A percentile compares a stretch with the other conserved stretches of the same genome.
These are phyloP conservation scores for Skeletonema marinoi DNA, from an alignment of 108 stramenopile species.

Conservation along the genomic window DNA sequence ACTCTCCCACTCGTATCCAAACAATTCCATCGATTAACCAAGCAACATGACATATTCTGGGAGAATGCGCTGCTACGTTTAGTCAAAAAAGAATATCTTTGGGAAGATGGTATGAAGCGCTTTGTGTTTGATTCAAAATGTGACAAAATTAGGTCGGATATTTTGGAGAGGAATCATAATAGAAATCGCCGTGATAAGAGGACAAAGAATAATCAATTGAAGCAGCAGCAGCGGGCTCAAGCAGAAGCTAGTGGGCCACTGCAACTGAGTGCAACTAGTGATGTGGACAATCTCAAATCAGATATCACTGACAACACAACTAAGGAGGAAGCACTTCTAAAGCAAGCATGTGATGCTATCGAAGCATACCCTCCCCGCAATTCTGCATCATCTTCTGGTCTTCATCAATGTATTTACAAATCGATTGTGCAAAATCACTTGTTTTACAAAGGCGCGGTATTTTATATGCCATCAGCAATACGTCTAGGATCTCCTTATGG, in stretches of 20 bases:
- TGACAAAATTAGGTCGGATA: slow-evolving; percentile 23
- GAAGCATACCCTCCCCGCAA: slow-evolving; percentile 25
- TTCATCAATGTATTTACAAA: slow-evolving; percentile 59
- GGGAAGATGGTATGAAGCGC: slow-evolving; percentile 53
- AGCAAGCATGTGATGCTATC: slow-evolving; percentile 36
- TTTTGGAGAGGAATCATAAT: slow-evolving; percentile 5
- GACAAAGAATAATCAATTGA: slow-evolving; percentile 16
- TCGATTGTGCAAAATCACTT: slow-evolving; percentile 53
- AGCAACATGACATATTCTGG: slow-evolving; percentile 56
- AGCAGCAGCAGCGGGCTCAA: slow-evolving; percentile 2
- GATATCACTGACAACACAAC: neutral
- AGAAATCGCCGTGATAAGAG: slow-evolving; percentile 31
- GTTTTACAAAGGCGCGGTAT: slow-evolving; percentile 60
- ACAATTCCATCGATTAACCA: slow-evolving; percentile 49
- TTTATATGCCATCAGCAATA: slow-evolving; percentile 61
- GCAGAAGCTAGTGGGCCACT: neutral
- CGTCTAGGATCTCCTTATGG: slow-evolving; percentile 54
- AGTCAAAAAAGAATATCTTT: slow-evolving; percentile 30
- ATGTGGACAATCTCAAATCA: neutral
- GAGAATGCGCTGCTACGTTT: slow-evolving; percentile 48
- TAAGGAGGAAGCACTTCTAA: slow-evolving; percentile 30
- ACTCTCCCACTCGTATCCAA: slow-evolving; percentile 66
- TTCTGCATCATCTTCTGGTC: slow-evolving; percentile 17
- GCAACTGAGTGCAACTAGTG: neutral
- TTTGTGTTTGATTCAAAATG: slow-evolving; percentile 42